A percentile compares a stretch with the other conserved stretches of the same genome.
These are phyloP conservation scores for Orobanche coerulescens DNA, from an alignment of 257 asterid genomes.

Conservation along the genomic window DNA sequence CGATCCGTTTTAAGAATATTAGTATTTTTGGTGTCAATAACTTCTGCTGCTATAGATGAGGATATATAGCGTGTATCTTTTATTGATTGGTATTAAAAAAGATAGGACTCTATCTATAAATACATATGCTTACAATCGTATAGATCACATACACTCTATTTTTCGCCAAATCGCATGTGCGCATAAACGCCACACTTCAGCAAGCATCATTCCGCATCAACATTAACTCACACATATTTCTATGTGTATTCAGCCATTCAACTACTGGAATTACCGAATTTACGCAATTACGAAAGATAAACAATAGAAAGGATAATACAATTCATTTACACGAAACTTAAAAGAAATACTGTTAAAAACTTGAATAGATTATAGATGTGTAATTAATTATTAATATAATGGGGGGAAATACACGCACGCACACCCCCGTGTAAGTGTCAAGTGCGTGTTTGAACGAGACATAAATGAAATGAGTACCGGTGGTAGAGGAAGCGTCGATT, in stretches of 20 bases:
- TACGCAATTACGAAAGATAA: not conserved
- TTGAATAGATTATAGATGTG: too few species aligned
- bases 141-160: not conserved
- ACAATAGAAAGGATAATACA: not conserved
- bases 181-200: not conserved
- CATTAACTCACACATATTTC: not conserved
- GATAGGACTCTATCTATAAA: too few species aligned
- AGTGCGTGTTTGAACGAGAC: not conserved
- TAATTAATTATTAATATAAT: too few species aligned
- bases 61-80: too few species aligned
- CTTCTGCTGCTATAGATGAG: too few species aligned
- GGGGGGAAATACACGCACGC: not conserved
- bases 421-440: not conserved
- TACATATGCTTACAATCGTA: not conserved
- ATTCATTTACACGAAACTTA: not conserved
- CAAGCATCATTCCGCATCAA: conserved; percentile 5
- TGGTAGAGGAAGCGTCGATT: conserved; percentile 29
- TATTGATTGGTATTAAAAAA: too few species aligned
- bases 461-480: conserved; percentile 17
- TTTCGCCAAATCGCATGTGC: not conserved
- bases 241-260: conserved; percentile 2
- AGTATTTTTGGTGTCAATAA: too few species aligned
- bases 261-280: too few species aligned
- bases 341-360: not conserved
- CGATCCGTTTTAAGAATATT: too few species aligned